Base-by-base conservation (phyloP, 345 rosid genomes). In the Gynandropsis gynandra region DNA sequence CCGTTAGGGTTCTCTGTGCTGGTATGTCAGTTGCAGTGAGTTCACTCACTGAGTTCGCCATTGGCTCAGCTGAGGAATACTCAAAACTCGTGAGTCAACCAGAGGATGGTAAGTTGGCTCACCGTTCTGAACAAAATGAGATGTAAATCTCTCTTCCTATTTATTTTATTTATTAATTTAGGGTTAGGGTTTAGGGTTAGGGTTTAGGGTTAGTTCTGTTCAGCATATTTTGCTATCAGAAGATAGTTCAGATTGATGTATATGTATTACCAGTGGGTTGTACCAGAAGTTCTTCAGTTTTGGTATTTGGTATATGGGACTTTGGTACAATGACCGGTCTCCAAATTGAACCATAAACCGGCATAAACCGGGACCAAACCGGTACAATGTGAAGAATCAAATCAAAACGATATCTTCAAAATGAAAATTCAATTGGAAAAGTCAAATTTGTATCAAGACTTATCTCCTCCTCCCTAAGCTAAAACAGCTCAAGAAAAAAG, bases 11-110 rank as follows among this genome's bases (percentile, higher is more conserved):
- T 46, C 73, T 87, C 17, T 90, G 95, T 76, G 96, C 89, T 13
- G 96, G 96, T 39, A 84, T 90, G 93, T 82, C 92, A 3, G 82
- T 82, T 63, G 95, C 96, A 17, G 65, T 76, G 51, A 82, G 74
- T 74, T 82, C 95, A 32, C 72, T 87, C 8, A 67, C 77, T 8
- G 89, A 87, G 62, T 87, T 90, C 50, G 61, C 95, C 0, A 54
- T 67, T 9, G 61, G 68, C 21, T 84, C 85, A 0, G 81, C 95
- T 1, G 83, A 84, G 20, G 87, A 83, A 47, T 81, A 80, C 47
- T 69, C 65, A 0, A 74, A 74, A 63, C 74, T 87, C 42, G 60
- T 84, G 54, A 68, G 59, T 49, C 76, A 70, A 52, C 79, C 78
- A 82, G 78, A 76, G 47, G 72, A 62, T 13, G 54, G 58, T 12